These are phyloP conservation scores for Aristolochia fimbriata DNA, from an alignment of 164 flowering plant genomes.

Conservation along the genomic window DNA sequence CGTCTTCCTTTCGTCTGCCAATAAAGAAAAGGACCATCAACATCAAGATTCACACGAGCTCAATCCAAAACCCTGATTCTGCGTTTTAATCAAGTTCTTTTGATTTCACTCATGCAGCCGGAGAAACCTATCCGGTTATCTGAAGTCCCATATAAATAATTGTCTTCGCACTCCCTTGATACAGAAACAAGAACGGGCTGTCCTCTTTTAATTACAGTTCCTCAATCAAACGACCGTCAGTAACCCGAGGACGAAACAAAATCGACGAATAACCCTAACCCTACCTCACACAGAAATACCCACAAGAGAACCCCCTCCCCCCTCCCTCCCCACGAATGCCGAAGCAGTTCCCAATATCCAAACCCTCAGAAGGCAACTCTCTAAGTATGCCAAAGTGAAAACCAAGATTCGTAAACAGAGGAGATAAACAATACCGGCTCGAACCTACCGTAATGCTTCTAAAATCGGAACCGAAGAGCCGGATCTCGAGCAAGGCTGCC, in stretches of 20 bases:
- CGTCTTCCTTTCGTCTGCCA: not conserved
- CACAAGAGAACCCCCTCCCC: not conserved
- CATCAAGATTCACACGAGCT: not conserved
- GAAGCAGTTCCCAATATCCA: not conserved
- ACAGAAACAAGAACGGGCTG: too few relatives aligned
- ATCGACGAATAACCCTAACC: not conserved
- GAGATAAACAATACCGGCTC: not conserved
- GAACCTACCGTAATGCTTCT: conserved; percentile 4
- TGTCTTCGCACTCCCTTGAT: too few relatives aligned
- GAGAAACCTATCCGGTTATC: too few relatives aligned
- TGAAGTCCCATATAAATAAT: too few relatives aligned
- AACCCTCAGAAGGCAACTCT: not conserved
- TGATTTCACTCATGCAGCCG: too few relatives aligned
- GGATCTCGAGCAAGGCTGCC: conserved; percentile 2
- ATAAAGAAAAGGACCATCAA: not conserved
- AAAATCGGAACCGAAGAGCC: not conserved
- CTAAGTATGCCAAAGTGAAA: not conserved
- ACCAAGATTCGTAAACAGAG: not conserved
- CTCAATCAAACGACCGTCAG: not conserved
- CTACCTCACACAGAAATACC: not conserved
- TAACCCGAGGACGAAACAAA: not conserved
- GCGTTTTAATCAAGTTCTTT: too few relatives aligned
- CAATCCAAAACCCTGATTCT: not conserved
- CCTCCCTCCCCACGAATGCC: not conserved
- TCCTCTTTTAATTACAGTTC: not conserved